Base-by-base conservation (phyloP, 2,329 filamentous ascomycete genomes). In the Phialophora tarda region DNA sequence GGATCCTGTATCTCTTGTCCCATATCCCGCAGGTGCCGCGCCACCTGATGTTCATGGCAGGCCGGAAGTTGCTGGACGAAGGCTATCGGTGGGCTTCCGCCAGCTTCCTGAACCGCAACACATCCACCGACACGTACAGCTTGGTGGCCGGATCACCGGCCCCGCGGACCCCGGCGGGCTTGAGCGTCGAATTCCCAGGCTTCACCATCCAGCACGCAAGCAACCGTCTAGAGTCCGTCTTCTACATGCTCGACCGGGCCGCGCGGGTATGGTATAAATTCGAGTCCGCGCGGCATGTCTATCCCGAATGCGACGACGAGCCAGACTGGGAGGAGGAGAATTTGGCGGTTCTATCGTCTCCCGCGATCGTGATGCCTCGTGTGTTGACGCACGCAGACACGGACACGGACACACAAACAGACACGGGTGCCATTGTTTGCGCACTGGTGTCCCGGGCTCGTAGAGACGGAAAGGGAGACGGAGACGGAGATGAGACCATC, bases 241-340 rank as follows among this genome's bases (percentile, higher is more conserved):
- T 34, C 32, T 34, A 34, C 32, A 34, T 34, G 32, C 10, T 34
- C 32, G 32, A 51, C 48, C 48, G 48, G 21, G 48, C 48, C 21
- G 48, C 23, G 48, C 14, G 48, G 1, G 48, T 23, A 11, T 51
- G 48, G 48, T 51, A 51, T 6, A 51, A 51, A 26, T 51, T 51
- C 48, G 48, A 51, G 26, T 51, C 48, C 48, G 48, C 48, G 14
- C 14, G 48, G 8, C 48, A 51, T 23, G 48, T 51, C 14, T 51
- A 51, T 26, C 48, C 48, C n/a, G 48, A 51, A 26, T 51, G 48
- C 48, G 48, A 51, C n/a, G 48, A 51, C n/a, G 48, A 51, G 48
- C 48, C 48, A 51, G 48, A 51, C n/a, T 51, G 48, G 48, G 48
- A 51, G 48, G 32, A 8, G 7, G 28, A 34, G 3, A 11, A 34